A percentile compares a stretch with the other conserved stretches of the same genome.
Evolutionary conservation across 768 basidiomycete species (phyloP).

Genomic region (Exidia glandulosa): DNA sequence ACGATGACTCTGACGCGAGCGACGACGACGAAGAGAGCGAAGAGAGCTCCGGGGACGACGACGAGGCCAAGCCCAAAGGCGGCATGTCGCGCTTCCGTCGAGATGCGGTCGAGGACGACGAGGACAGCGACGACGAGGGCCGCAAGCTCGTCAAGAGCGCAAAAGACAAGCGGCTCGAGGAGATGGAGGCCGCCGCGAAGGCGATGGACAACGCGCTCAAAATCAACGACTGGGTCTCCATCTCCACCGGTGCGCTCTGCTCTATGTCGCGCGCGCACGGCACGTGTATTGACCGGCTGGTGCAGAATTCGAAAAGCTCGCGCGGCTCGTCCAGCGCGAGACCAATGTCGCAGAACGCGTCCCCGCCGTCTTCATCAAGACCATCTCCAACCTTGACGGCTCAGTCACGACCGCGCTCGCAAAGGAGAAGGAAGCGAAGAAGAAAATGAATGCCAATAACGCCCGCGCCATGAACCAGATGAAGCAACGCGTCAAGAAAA

Average conservation of each 20-base stretch:
- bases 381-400: slow-evolving; percentile 60
- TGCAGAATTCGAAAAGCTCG: slow-evolving; percentile 91
- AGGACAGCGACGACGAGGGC: slow-evolving; percentile 54
- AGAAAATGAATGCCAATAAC: slow-evolving; percentile 93
- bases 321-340: slow-evolving; percentile 80
- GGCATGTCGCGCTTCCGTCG: slow-evolving; percentile 17
- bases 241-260: slow-evolving; percentile 60
- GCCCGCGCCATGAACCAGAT: slow-evolving; percentile 92
- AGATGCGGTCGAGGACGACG: slow-evolving; percentile 35
- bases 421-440: slow-evolving; percentile 87
- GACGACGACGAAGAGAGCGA: slow-evolving; percentile 50
- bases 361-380: slow-evolving; percentile 76
- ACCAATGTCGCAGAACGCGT: slow-evolving; percentile 77
- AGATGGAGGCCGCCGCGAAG: slow-evolving; percentile 90
- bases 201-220: slow-evolving; percentile 88
- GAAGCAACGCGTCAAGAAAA: slow-evolving; percentile 95
- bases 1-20: slow-evolving; percentile 35
- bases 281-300: neutral
- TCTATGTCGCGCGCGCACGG: neutral
- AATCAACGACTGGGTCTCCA: slow-evolving; percentile 94
- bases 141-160: slow-evolving; percentile 76
- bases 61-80: slow-evolving; percentile 38
- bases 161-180: slow-evolving; percentile 82
- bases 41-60: too few species aligned
- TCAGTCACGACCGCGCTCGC: slow-evolving; percentile 61